Base-by-base conservation (phyloP, 83 land plant species). In the Diphasiastrum complanatum region DNA sequence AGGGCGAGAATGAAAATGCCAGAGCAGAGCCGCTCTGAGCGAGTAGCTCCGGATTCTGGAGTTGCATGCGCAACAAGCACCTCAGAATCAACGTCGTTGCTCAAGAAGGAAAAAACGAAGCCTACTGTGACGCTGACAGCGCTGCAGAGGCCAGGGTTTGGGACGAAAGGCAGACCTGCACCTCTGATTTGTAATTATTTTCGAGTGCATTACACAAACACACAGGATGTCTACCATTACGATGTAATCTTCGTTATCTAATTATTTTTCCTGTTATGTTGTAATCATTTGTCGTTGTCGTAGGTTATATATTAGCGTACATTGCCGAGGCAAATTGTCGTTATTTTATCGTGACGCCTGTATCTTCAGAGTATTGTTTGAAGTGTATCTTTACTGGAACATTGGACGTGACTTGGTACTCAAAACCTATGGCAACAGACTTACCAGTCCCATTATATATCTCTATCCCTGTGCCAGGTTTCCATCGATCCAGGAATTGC, bases 171-270 rank as follows among this genome's bases (percentile, higher is more conserved):
- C 0, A 63, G 60, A 4, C 70, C 41, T 0, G 65, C 82, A 18
- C 10, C 58, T 24, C 54, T 85, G 51, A 49, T 74, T 0, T 47
- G 75, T 1, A 85, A 85, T 54, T 83, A 85, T 67, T 85, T 85
- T 41, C 55, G 65, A 54, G 89, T 79, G 38, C 25, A 58, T 0
- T 58, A 79, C 38, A 47, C 35, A 5, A 55, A 43, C 33, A 51
- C 54, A 5, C 73, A 82, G 63, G 81, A 41, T 5, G 47, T 53
- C 1, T 81, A 67, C 32, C 89, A 85, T 27, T 85, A 81, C 62
- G 79, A 43, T 75, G 89, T 85, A 79, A 35, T 78, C 51, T 33
- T 33, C 24, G 24, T 57, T 27, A 3, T 2, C 57, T 49, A 4
- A 33, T 0, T 43, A 37, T 8, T 36, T 0, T 29, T 64, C 45